These are phyloP conservation scores for Pythium angustatum DNA, from an alignment of 352 stramenopile genomes.

Conservation along the genomic window DNA sequence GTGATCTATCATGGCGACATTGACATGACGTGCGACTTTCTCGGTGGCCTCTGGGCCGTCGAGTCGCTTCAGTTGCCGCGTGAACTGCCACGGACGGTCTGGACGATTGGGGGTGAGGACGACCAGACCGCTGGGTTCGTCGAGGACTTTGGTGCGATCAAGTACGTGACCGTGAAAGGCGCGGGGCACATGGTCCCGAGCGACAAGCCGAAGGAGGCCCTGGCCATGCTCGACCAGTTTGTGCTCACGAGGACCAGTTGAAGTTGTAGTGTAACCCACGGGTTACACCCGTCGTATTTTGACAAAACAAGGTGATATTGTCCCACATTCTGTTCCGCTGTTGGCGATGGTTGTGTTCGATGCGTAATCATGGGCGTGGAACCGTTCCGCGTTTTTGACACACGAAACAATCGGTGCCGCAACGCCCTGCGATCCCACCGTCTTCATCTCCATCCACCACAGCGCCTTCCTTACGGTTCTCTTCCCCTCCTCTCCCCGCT, in stretches of 20 bases:
- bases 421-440: background rate
- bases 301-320: background rate
- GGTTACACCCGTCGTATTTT: background rate
- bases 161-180: conserved; percentile 10
- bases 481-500: conserved; percentile 3
- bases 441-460: background rate
- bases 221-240: conserved; percentile 30
- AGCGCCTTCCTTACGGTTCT: background rate
- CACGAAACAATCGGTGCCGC: background rate
- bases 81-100: conserved; percentile 37
- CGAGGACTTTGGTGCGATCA: conserved; percentile 61
- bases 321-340: background rate
- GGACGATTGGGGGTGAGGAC: conserved; percentile 31
- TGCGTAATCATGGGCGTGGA: background rate
- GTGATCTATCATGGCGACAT: conserved; percentile 72
- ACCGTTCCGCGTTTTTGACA: background rate
- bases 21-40: conserved; percentile 62
- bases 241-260: conserved; percentile 6
- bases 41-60: conserved; percentile 35
- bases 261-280: conserved; percentile 2
- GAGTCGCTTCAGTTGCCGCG: conserved; percentile 43
- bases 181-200: conserved; percentile 54
- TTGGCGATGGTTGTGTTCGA: conserved; percentile 2
- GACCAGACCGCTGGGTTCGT: conserved; percentile 83
- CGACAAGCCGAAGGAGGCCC: conserved; percentile 41